Evolutionary conservation across 805 yeast species (phyloP).

Genomic region (Groenewaldozyma tartarivorans): DNA sequence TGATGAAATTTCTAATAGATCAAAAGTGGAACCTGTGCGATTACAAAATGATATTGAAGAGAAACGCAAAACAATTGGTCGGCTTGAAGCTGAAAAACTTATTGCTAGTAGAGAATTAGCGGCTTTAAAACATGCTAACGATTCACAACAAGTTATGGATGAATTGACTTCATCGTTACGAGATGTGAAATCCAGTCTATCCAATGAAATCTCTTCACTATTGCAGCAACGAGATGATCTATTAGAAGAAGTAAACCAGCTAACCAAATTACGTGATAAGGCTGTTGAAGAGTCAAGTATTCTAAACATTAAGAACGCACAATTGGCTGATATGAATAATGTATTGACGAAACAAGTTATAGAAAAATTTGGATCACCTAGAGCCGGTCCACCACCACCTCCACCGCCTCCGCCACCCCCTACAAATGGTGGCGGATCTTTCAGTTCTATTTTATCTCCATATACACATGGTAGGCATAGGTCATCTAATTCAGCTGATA

Average conservation of each 20-base stretch:
- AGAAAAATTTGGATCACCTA: slow-evolving; percentile 22
- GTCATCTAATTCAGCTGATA: not conserved
- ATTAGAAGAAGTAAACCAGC: slow-evolving; percentile 22
- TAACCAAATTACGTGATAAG: slow-evolving; percentile 19
- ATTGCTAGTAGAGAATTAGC: slow-evolving; percentile 32
- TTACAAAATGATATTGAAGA: slow-evolving; percentile 18
- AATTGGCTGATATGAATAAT: slow-evolving; percentile 29
- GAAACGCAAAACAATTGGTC: slow-evolving; percentile 28
- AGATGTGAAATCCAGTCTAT: slow-evolving; percentile 37
- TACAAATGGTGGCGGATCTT: not conserved
- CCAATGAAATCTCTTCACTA: slow-evolving; percentile 34
- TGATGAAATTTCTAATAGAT: slow-evolving; percentile 7
- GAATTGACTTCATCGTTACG: slow-evolving; percentile 37
- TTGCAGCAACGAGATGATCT: slow-evolving; percentile 21
- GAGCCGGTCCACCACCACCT: slow-evolving; percentile 1
- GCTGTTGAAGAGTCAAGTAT: slow-evolving; percentile 25
- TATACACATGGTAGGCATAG: not conserved
- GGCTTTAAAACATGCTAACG: slow-evolving; percentile 23
- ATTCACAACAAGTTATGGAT: slow-evolving; percentile 20
- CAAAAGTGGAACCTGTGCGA: not conserved
- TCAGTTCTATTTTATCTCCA: not conserved
- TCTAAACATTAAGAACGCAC: slow-evolving; percentile 26
- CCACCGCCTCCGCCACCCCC: slow-evolving; percentile 1
- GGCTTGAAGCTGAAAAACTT: slow-evolving; percentile 26
- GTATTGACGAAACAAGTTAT: slow-evolving; percentile 28